Evolutionary conservation across 106 monocot species (phyloP), one percentile per base, ranked within the genome.

Genomic region (Alisma plantagoaquatica): DNA sequence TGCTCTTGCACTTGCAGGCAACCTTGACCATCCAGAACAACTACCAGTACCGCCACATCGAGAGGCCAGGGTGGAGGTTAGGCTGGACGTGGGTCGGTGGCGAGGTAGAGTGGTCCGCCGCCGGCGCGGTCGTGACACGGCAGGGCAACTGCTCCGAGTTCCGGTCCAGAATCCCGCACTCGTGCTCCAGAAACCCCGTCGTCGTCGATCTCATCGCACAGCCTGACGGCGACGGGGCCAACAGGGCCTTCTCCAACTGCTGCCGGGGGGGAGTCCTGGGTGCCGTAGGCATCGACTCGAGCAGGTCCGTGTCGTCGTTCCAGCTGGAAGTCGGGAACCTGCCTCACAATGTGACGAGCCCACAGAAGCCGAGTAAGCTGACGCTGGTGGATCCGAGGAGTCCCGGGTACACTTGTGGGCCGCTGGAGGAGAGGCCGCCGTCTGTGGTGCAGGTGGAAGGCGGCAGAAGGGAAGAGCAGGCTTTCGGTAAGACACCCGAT

Each of bases 391-490:
- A 29, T 1, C 54, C 65, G 3, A 55, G 31, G 14, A n/a, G n/a
- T n/a, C 46, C 27, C 6, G 65, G 65, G 12, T 46, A 55, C 65
- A 46, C 65, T n/a, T 55, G 65, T 25, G 31, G 52, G 15, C 54
- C 24, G 16, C 25, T 65, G 45, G 55, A 22, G 45, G 65, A 55
- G 2, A 23, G 6, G 4, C 28, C 27, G 4, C 45, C 65, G 11
- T 45, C 65, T 1, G 41, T 43, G n/a, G 12, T 16, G 9, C 7
- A 2, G 14, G 43, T 55, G 5, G 54, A 12, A 6, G 23, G 54
- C 3, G 65, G 65, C 2, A 14, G 43, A 24, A 64, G 64, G 27
- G 65, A 65, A 25, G 65, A 65, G 23, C 65, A 65, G 45, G 65
- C 43, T 54, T 55, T 54, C 14, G 55, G 65, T 65, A 65, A 65